phyloP scores from a whole-genome alignment of 164 flowering plant species.

The Vitis labrusca region DNA sequence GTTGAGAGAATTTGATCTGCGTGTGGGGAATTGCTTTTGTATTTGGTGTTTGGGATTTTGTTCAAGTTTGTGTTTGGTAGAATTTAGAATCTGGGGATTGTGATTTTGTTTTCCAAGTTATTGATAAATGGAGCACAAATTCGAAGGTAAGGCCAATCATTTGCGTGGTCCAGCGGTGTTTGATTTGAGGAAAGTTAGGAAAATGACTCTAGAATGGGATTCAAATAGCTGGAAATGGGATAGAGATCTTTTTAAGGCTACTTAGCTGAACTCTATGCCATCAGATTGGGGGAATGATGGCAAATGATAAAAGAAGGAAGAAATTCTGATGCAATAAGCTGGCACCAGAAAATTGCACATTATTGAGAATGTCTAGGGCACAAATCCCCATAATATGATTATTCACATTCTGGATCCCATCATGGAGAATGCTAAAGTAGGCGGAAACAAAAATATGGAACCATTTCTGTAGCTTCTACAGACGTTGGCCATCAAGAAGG shows the following conservation, averaged over 20 bases:
- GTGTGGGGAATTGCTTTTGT: background rate
- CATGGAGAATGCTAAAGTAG: no score
- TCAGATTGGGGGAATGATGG: slow-evolving; percentile 25
- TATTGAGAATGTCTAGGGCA: no score
- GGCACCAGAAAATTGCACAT: no score
- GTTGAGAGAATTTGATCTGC: background rate
- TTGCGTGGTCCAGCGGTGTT: slow-evolving; percentile 31
- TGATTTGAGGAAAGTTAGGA: slow-evolving; percentile 35
- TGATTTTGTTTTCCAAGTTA: background rate
- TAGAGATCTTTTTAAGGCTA: slow-evolving; percentile 62
- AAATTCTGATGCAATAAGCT: no score
- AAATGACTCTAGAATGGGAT: slow-evolving; percentile 66
- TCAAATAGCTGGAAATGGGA: slow-evolving; percentile 89
- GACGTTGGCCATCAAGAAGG: no score
- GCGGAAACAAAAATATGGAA: no score
- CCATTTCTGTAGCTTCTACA: no score
- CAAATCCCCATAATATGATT: no score
- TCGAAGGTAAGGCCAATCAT: slow-evolving; percentile 33
- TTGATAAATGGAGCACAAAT: slow-evolving; percentile 49
- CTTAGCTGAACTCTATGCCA: slow-evolving; percentile 36
- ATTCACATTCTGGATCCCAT: no score
- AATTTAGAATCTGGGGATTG: slow-evolving; percentile 8
- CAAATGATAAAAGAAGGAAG: no score
- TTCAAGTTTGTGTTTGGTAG: slow-evolving; percentile 3
- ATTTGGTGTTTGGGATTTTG: background rate